Evolutionary conservation across 495 filamentous ascomycete species (phyloP), one percentile per base, ranked within the genome.

Genomic region (Immersiella caudata): DNA sequence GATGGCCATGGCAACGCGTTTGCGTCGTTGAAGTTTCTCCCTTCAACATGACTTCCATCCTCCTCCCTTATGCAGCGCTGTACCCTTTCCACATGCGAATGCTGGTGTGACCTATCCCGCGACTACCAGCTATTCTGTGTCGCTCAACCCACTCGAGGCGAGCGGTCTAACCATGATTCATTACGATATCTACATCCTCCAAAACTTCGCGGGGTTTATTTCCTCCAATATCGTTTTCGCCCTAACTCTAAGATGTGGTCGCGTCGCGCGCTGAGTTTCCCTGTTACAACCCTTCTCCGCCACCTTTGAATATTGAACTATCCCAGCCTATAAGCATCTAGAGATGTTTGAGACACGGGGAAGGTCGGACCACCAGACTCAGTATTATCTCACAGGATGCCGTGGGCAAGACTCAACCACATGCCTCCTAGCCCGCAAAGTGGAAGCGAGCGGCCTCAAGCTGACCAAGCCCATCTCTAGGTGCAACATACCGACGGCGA

Each of bases 401-500:
- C 9, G 11, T 12, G 12, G 33, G 33, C 12, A 36, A 5, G 33
- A 36, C 20, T 52, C 50, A 52, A 4, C 7, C 51, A 20, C 51
- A 8, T 21, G 22, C 1, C 9, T 33, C 59, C 73, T 82, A 85
- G 18, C 90, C 90, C 68, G 80, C 84, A 74, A 96, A 97, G 70
- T 90, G 89, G 81, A 97, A 97, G 50, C 91, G 87, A 60, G 88
- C 86, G 8, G 92, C 92, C 79, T 96, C 92, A 50, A 97, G 77
- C 68, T 91, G 83, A 7, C 94, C 94, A 51, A 97, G 83, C 5
- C 94, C 94, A 71, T 97, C 94, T 64, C 94, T 80, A n/a, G 94
- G 94, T 22, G 94, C 94, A 14, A 99, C 91, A 77, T 99, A 97
- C 70, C 96, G 85, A 70, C 96, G 82, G 50, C 95, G 88, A 75